A percentile compares a stretch with the other conserved stretches of the same genome.
phyloP scores from a whole-genome alignment of 306 rosid species.

The Ziziphus jujuba region DNA sequence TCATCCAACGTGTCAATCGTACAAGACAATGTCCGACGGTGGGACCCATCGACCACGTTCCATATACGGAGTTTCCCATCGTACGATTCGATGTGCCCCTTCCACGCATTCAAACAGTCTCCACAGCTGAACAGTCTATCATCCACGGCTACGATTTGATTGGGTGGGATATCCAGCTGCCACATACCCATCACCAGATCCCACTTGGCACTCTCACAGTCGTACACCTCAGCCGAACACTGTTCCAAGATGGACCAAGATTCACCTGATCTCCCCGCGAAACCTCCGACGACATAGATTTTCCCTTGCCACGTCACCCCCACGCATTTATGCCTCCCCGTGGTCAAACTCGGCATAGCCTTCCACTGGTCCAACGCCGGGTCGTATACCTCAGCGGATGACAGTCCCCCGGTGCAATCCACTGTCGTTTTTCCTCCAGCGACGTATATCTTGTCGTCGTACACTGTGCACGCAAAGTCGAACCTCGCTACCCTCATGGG shows the following conservation, averaged over 20 bases:
- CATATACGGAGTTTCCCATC: slow-evolving; percentile 31
- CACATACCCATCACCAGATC: slow-evolving; percentile 29
- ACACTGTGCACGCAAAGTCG: slow-evolving; percentile 31
- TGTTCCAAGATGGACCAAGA: slow-evolving; percentile 15
- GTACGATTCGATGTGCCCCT: slow-evolving; percentile 31
- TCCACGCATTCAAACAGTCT: slow-evolving; percentile 37
- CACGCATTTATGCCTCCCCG: slow-evolving; percentile 29
- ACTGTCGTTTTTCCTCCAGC: slow-evolving; percentile 30
- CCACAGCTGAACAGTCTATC: slow-evolving; percentile 34
- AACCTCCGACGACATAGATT: slow-evolving; percentile 32
- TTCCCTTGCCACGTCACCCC: slow-evolving; percentile 30
- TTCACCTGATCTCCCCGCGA: slow-evolving; percentile 20
- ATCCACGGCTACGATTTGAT: slow-evolving; percentile 30
- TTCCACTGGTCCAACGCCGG: slow-evolving; percentile 25
- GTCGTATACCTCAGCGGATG: slow-evolving; percentile 35
- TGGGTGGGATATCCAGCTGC: slow-evolving; percentile 35
- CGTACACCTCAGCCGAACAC: slow-evolving; percentile 35
- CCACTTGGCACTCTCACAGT: slow-evolving; percentile 12
- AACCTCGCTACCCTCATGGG: slow-evolving; percentile 26
- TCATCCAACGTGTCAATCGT: background rate
- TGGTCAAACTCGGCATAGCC: slow-evolving; percentile 26
- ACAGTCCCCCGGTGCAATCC: slow-evolving; percentile 9
- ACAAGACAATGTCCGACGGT: slow-evolving; percentile 2
- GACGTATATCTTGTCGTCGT: slow-evolving; percentile 26
- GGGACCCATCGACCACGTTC: slow-evolving; percentile 38